Evolutionary conservation across 768 basidiomycete species (phyloP), one percentile per base, ranked within the genome.

Genomic region (Suillus clintonianus): DNA sequence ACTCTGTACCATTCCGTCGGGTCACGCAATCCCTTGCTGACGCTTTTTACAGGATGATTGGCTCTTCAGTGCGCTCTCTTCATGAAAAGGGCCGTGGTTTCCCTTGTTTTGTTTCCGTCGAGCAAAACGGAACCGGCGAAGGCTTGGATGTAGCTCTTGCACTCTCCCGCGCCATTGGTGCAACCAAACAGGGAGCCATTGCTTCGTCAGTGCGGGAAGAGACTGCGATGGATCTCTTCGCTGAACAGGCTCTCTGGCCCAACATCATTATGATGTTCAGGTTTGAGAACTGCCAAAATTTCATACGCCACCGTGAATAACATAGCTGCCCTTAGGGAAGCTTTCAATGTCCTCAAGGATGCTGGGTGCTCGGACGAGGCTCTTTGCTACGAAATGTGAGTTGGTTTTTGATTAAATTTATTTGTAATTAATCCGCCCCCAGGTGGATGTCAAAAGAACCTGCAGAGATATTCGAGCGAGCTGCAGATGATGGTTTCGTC

Each of bases 401-500:
- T 68, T 4, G 5, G 5, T 43, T 50, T n/a, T 9, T 56, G n/a
- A 24, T 57, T 11, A 11, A 19, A 1, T n/a, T 45, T 36, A 64
- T 41, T 5, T 53, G 24, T 47, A 61, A 37, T 54, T 9, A 62
- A 57, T 24, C 42, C 34, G 4, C 24, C 56, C 37, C 8, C 56
- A 86, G 86, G 86, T 87, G 87, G 87, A 89, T 88, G 86, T 88
- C 87, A 30, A 88, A 88, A 67, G 87, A 89, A 68, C 86, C 87
- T 1, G 87, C 87, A 8, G 87, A 88, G 67, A 87, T 88, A 45
- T 89, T 89, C 70, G 87, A 89, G 72, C 78, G 85, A 19, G 86
- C 87, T 9, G 87, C 87, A 7, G 87, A 89, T 66, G 86, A 88
- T 39, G 87, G 87, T 17, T 87, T 89, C 73, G 82, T 88, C 56